Base-by-base conservation (phyloP, 768 basidiomycete species). In the Hygrocybe coccinea region DNA sequence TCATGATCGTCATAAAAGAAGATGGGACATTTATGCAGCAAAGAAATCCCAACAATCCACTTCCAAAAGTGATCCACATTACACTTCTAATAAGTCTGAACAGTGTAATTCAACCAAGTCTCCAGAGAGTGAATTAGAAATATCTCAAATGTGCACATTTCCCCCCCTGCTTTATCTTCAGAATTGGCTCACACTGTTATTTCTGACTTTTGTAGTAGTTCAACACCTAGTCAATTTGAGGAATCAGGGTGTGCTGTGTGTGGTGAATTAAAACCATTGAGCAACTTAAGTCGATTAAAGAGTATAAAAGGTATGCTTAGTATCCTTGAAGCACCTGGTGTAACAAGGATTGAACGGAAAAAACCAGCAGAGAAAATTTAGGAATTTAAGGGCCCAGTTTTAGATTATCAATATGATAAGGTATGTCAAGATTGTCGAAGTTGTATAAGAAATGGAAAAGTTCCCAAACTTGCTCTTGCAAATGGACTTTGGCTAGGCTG, bases 401-500 rank as follows among this genome's bases (percentile, higher is more conserved):
- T 62, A 34, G 61, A 50, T 44, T 22, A 52, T 3, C 22, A 17
- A 5, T 59, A 54, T 52, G 24, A 38, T 11, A 14, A 36, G 17
- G 45, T 62, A 6, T 62, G 61, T 41, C 29, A 17, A 9, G 12
- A 15, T 19, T 60, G 59, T 41, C 24, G 46, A 12, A 29, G 14
- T 5, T 15, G 34, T 19, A 5, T 60, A 10, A 46, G 35, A 7
- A 58, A 58, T 10, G 58, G 57, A 21, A 46, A 50, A 22, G 47
- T 60, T 10, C 67, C 69, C 14, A 22, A 34, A n/a, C 22, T 52
- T 39, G 57, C 71, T 9, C 49, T 75, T 9, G 70, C 67, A 2
- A 70, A 69, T 52, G 68, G 67, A 2, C 50, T 71, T 1, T 75
- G 73, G 72, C 5, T 75, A 5, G 74, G 74, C 11, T 59, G 67